These are phyloP conservation scores for Sporothrix pallida DNA, from an alignment of 2,329 filamentous ascomycete genomes.

Conservation along the genomic window DNA sequence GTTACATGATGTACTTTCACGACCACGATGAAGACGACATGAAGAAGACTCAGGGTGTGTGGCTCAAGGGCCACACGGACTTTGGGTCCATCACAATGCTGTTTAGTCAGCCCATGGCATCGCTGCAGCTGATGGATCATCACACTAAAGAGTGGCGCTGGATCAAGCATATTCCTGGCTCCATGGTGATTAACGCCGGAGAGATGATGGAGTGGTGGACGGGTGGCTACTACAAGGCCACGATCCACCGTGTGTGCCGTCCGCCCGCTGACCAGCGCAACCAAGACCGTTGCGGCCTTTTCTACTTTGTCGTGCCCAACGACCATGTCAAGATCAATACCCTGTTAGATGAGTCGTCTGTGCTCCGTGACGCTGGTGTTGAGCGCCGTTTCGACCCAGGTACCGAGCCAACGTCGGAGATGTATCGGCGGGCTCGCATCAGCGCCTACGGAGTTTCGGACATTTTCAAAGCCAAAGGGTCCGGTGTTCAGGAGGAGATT, in stretches of 20 bases:
- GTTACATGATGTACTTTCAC: slow-evolving; percentile 61
- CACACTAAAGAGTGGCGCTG: slow-evolving; percentile 49
- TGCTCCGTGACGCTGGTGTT: neutral
- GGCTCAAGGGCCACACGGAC: slow-evolving; percentile 2
- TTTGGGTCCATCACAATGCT: slow-evolving; percentile 48
- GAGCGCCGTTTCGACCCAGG: slow-evolving; percentile 3
- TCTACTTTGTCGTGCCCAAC: slow-evolving; percentile 49
- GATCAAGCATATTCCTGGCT: slow-evolving; percentile 49
- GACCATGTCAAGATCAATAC: slow-evolving; percentile 36
- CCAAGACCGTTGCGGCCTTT: slow-evolving; percentile 44
- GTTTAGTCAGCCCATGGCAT: slow-evolving; percentile 57
- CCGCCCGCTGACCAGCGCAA: slow-evolving; percentile 46
- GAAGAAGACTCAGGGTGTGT: slow-evolving; percentile 12
- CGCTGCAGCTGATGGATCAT: slow-evolving; percentile 51
- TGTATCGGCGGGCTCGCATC: slow-evolving; percentile 11
- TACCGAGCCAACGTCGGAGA: slow-evolving; percentile 2
- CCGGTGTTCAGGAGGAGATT: slow-evolving; percentile 8
- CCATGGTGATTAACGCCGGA: slow-evolving; percentile 50
- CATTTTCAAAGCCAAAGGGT: slow-evolving; percentile 1
- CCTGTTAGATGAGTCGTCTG: slow-evolving; percentile 1
- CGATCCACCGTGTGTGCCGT: slow-evolving; percentile 46
- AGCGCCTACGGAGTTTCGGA: slow-evolving; percentile 9
- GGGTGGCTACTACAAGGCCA: slow-evolving; percentile 45
- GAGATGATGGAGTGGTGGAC: slow-evolving; percentile 46
- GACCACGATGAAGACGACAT: slow-evolving; percentile 13